These are phyloP conservation scores for Aspergillus conjunctus DNA, from an alignment of 495 filamentous ascomycete species.

Conservation along the genomic window DNA sequence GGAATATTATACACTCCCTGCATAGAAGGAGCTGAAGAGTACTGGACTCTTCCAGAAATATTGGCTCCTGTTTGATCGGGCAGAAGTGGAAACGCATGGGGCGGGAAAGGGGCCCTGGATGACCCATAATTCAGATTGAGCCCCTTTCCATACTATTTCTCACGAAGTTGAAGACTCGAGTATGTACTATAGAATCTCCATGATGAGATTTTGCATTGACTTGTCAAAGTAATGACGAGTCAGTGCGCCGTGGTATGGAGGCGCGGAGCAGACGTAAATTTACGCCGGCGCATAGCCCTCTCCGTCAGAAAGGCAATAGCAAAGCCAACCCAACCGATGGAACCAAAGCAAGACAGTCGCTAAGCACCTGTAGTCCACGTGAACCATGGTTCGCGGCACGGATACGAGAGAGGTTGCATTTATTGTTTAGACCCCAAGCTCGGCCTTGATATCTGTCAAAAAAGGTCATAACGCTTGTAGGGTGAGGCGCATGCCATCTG, in stretches of 20 bases:
- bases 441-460: background rate
- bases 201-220: slow-evolving; percentile 13
- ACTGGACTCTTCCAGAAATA: background rate
- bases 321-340: background rate
- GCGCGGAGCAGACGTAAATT: too few relatives aligned
- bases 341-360: background rate
- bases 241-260: background rate
- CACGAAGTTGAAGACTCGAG: too few relatives aligned
- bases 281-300: background rate
- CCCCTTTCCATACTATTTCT: too few relatives aligned
- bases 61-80: background rate
- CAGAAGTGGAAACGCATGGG: background rate
- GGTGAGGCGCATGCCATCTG: background rate
- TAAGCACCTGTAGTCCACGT: background rate
- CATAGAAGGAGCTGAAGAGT: background rate
- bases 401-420: slow-evolving; percentile 3
- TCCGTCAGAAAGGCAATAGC: slow-evolving; percentile 2
- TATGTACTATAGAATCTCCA: background rate
- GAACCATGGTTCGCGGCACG: background rate
- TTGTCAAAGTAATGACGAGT: background rate
- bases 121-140: too few relatives aligned
- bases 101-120: background rate
- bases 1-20: background rate
- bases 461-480: background rate
- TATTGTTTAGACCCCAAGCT: background rate